A percentile compares a stretch with the other conserved stretches of the same genome.
Conservation (phyloP, 192 early-diverging fungal species). For the Coemansia pectinata region DNA sequence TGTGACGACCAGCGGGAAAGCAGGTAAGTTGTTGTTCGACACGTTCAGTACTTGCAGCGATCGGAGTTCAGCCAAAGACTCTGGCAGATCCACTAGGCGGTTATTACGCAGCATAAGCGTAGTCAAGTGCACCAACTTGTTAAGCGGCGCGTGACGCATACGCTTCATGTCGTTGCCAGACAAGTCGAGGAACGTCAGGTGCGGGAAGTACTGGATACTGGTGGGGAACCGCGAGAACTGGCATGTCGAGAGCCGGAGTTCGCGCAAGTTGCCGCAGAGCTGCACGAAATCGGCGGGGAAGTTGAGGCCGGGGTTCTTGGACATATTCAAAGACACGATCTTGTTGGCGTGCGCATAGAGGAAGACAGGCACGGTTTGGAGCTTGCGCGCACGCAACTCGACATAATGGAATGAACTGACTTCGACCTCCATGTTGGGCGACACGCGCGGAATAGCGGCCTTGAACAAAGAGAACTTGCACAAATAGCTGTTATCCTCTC, state of each 20-base stretch:
- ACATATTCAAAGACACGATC: constrained; percentile 78
- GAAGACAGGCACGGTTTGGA: constrained; percentile 79
- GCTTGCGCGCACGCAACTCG: constrained; percentile 69
- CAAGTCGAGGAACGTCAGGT: constrained; percentile 73
- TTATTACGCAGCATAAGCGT: constrained; percentile 75
- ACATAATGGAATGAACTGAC: constrained; percentile 62
- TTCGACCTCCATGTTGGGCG: constrained; percentile 53
- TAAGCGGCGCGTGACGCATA: constrained; percentile 66
- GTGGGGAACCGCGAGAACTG: constrained; percentile 68
- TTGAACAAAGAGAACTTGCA: constrained; percentile 76
- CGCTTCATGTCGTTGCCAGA: constrained; percentile 72
- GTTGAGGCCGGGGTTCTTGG: constrained; percentile 77
- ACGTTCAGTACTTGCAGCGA: constrained; percentile 68
- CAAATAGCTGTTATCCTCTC: constrained; percentile 85
- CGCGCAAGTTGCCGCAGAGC: constrained; percentile 65
- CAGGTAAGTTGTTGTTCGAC: constrained; percentile 77
- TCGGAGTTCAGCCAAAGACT: constrained; percentile 59
- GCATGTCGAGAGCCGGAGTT: constrained; percentile 71
- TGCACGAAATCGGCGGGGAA: constrained; percentile 83
- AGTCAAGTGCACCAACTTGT: constrained; percentile 59
- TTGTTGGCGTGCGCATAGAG: constrained; percentile 70
- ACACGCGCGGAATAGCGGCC: constrained; percentile 57
- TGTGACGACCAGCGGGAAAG: constrained; percentile 68
- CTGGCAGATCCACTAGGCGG: constrained; percentile 68
- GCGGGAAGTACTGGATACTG: constrained; percentile 64